A percentile compares a stretch with the other conserved stretches of the same genome.
These are phyloP conservation scores for Kwoniella europaea DNA, from an alignment of 768 basidiomycete genomes.

Conservation along the genomic window DNA sequence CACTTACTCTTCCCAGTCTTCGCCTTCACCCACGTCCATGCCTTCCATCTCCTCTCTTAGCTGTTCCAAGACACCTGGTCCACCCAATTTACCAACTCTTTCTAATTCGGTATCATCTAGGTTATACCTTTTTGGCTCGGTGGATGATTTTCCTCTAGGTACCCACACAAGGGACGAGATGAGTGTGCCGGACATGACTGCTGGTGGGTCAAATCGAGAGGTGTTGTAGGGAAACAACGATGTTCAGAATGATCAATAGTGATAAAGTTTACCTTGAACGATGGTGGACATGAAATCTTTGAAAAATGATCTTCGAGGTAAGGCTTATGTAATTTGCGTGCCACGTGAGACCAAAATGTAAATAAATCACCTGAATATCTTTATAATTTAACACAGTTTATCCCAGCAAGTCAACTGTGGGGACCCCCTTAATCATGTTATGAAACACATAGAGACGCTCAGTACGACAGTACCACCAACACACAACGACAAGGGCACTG, in stretches of 20 bases:
- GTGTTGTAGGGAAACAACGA: no score
- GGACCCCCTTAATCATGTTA: not conserved
- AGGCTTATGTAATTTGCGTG: not conserved
- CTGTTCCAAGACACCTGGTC: slow-evolving; percentile 80
- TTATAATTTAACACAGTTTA: not conserved
- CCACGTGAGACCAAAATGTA: not conserved
- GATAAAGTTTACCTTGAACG: not conserved
- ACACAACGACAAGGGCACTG: no score
- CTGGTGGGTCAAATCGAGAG: no score
- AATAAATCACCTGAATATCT: not conserved
- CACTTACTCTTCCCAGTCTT: slow-evolving; percentile 87
- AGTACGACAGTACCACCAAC: no score
- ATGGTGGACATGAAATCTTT: slow-evolving; percentile 1
- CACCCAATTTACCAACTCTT: slow-evolving; percentile 85
- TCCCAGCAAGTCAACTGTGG: not conserved
- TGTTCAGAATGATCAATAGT: not conserved
- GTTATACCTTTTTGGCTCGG: slow-evolving; percentile 82
- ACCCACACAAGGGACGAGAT: slow-evolving; percentile 66
- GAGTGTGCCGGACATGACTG: slow-evolving; percentile 55
- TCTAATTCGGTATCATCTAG: slow-evolving; percentile 88
- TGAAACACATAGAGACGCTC: not conserved
- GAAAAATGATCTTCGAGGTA: not conserved
- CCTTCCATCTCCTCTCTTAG: slow-evolving; percentile 79
- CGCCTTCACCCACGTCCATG: slow-evolving; percentile 72
- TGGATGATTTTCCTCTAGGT: slow-evolving; percentile 73